These are phyloP conservation scores for Clausena lansium DNA, from an alignment of 345 rosid genomes.

Conservation along the genomic window DNA sequence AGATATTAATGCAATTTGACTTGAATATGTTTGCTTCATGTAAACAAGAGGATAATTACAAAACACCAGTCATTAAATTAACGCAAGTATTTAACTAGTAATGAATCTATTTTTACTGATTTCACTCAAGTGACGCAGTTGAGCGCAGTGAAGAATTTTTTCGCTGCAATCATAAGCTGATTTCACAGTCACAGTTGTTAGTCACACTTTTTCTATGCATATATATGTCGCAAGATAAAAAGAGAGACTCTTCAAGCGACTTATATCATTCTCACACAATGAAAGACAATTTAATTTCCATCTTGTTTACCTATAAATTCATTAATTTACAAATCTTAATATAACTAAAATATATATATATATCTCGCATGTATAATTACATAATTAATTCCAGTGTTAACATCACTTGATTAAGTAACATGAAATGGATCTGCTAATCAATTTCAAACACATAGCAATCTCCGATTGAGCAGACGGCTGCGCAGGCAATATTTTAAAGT, in stretches of 20 bases:
- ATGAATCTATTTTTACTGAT: background rate
- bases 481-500: background rate
- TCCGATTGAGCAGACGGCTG: constrained; percentile 19
- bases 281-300: too few relatives aligned
- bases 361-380: background rate
- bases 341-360: background rate
- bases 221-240: background rate
- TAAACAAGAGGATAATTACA: background rate
- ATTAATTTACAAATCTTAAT: background rate
- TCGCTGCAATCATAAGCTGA: background rate
- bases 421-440: background rate
- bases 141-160: background rate
- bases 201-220: background rate
- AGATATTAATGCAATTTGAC: background rate
- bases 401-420: background rate
- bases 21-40: background rate
- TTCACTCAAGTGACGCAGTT: background rate
- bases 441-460: constrained; percentile 6
- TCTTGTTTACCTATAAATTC: background rate
- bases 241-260: background rate
- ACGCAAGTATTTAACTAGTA: background rate
- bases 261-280: background rate
- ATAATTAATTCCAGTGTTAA: background rate
- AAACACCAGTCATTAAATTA: background rate
- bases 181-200: background rate